Conservation (phyloP, 1,284 basidiomycete genomes). For the Cystobasidium sp. region DNA sequence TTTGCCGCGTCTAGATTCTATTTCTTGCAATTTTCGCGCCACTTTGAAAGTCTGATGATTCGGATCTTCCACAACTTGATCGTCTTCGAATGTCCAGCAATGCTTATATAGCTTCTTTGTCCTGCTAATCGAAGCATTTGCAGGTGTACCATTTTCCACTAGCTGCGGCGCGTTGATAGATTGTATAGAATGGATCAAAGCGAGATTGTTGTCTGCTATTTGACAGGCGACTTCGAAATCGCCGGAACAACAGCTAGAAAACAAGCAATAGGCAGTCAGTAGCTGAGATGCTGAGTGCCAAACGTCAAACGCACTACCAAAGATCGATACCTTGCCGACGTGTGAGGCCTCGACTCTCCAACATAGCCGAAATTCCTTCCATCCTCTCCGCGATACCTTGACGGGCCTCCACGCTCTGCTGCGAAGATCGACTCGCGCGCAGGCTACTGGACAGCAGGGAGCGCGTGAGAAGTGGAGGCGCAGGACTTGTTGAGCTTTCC, state of each 20-base stretch:
- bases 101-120: slow-evolving; percentile 3
- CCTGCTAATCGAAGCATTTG: not conserved
- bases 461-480: too few relatives aligned
- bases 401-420: not conserved
- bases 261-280: not conserved
- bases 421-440: not conserved
- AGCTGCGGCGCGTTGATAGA: not conserved
- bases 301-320: slow-evolving; percentile 26
- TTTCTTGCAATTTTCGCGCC: slow-evolving; percentile 9
- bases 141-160: too few relatives aligned
- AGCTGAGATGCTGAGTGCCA: not conserved
- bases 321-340: slow-evolving; percentile 16
- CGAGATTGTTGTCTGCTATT: slow-evolving; percentile 16
- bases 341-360: not conserved
- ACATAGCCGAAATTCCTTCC: not conserved
- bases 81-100: slow-evolving; percentile 35
- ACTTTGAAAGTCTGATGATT: not conserved
- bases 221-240: slow-evolving; percentile 20
- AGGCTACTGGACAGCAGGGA: not conserved
- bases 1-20: slow-evolving; percentile 27
- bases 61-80: slow-evolving; percentile 21
- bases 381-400: not conserved
- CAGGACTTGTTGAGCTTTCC: too few relatives aligned
- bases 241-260: slow-evolving; percentile 34
- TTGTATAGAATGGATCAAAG: not conserved